phyloP scores from a whole-genome alignment of 2,329 filamentous ascomycete genomes.

The Fusarium drepaniforme region DNA sequence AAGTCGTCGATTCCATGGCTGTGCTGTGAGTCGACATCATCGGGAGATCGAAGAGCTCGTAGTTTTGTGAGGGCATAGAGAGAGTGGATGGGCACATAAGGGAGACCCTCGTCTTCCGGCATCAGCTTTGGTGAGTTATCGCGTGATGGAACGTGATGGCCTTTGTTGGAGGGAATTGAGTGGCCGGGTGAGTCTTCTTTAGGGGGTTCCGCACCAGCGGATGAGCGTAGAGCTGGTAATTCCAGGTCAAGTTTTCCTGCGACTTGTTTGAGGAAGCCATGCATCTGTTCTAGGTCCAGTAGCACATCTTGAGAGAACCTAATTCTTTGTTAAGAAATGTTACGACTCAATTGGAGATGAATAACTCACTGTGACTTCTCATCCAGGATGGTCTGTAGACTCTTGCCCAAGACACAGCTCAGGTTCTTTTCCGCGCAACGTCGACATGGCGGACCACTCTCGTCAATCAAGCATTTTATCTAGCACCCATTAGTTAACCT shows the following conservation, averaged over 20 bases:
- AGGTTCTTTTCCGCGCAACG: conserved; percentile 50
- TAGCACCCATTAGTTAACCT: conserved; percentile 11
- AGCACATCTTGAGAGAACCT: conserved; percentile 11
- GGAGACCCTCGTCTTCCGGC: conserved; percentile 47
- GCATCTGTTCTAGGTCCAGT: conserved; percentile 24
- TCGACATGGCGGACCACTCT: conserved; percentile 51
- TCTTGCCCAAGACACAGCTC: conserved; percentile 52
- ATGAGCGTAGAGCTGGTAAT: conserved; percentile 23
- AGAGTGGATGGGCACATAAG: conserved; percentile 51
- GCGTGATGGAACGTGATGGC: conserved; percentile 27
- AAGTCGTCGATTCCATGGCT: conserved; percentile 43
- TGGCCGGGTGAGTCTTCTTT: conserved; percentile 20
- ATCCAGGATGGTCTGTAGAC: conserved; percentile 53
- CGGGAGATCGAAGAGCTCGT: conserved; percentile 48
- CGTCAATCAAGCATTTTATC: conserved; percentile 55
- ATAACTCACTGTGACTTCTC: conserved; percentile 49
- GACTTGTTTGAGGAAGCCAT: conserved; percentile 29
- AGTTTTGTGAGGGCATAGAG: conserved; percentile 50
- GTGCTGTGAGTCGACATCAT: conserved; percentile 28
- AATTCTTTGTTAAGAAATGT: not conserved
- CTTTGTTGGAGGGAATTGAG: conserved; percentile 9
- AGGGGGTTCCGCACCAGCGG: not conserved
- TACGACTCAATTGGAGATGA: not conserved
- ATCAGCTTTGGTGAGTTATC: conserved; percentile 33
- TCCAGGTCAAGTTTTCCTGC: conserved; percentile 21